Base-by-base conservation (phyloP, 2,329 filamentous ascomycete species). In the Malbranchea zuffiana region DNA sequence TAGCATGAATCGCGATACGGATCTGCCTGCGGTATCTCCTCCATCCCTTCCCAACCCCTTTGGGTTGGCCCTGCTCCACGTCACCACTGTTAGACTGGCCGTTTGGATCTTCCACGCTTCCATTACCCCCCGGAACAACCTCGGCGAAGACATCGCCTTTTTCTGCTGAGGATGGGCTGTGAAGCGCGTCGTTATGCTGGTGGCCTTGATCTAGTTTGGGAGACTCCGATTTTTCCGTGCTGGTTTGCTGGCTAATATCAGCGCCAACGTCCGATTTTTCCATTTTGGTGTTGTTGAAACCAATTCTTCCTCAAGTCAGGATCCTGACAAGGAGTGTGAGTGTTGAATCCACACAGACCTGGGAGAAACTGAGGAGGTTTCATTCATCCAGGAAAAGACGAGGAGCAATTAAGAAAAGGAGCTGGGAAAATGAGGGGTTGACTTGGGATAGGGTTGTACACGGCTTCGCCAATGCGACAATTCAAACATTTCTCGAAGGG, bases 1-100 rank as follows among this genome's bases (percentile, higher is more conserved):
- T 50, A 21, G 67, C 43, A 54, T 75, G 71, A 30, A 64, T 52
- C 29, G 67, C 45, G 53, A 45, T 58, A 52, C 46, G 48, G 42
- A 51, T 60, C 29, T 50, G 35, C 15, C 12, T 21, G 13, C 32
- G 35, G 29, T 44, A 34, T 16, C 29, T 35, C 29, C 24, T 11
- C 32, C 25, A 35, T 26, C 18, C 20, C 17, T 35, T 40, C 6
- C 28, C 12, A 17, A 12, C 21, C 7, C 12, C 30, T 5, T 18
- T 21, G 6, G n/a, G 8, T 29, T n/a, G 3, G 27, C 13, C 20
- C 11, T 11, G 8, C 26, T 29, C 36, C 15, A 13, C 21, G 17
- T 34, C 23, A 15, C 8, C 8, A 3, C 7, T 11, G n/a, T 15
- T 25, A 4, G 23, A 12, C 8, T n/a, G n/a, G n/a, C n/a, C n/a